Evolutionary conservation across 2,329 filamentous ascomycete species (phyloP).

Genomic region (Epichloe scottii): DNA sequence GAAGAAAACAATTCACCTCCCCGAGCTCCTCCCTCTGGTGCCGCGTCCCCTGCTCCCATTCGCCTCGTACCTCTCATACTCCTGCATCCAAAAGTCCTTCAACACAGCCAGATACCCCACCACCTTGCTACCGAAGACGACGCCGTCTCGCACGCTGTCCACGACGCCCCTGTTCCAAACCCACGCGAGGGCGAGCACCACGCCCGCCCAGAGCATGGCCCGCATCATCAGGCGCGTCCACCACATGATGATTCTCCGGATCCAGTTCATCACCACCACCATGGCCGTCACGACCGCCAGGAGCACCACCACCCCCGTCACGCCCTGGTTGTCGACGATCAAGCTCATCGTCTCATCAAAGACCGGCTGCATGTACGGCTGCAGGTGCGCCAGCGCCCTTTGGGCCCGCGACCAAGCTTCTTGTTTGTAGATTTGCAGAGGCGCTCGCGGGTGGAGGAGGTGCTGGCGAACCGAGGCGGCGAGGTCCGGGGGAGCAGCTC

Average conservation of each 20-base stretch:
- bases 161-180: conserved; percentile 55
- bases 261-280: conserved; percentile 56
- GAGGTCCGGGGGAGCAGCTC: conserved; percentile 31
- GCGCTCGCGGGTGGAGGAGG: conserved; percentile 32
- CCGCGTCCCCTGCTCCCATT: conserved; percentile 1
- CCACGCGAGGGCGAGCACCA: conserved; percentile 41
- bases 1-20: conserved; percentile 1
- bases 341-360: conserved; percentile 25
- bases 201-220: conserved; percentile 49
- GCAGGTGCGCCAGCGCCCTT: conserved; percentile 18
- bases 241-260: conserved; percentile 61
- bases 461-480: conserved; percentile 32
- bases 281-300: conserved; percentile 33
- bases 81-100: conserved; percentile 41
- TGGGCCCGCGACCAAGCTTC: conserved; percentile 20
- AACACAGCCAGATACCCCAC: conserved; percentile 34
- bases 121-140: conserved; percentile 29
- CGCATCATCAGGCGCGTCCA: conserved; percentile 58
- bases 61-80: conserved; percentile 33
- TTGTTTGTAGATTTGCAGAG: conserved; percentile 28
- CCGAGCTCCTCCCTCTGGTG: background rate
- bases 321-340: conserved; percentile 22
- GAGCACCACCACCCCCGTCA: conserved; percentile 20
- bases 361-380: conserved; percentile 30
- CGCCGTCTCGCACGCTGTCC: conserved; percentile 48